These are phyloP conservation scores for Styphnolobium japonicum DNA, from an alignment of 306 rosid genomes.

Conservation along the genomic window DNA sequence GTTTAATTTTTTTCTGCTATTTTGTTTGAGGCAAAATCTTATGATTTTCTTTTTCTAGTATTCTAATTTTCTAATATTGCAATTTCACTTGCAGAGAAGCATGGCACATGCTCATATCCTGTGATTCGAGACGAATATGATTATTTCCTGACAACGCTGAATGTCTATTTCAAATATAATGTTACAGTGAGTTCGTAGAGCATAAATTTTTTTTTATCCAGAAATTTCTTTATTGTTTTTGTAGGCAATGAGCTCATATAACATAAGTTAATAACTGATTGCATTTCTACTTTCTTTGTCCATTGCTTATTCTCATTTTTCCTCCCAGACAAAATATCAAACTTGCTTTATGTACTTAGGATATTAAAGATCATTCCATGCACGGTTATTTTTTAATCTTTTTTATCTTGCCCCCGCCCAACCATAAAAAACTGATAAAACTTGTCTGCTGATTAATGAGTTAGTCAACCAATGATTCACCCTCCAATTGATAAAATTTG, in stretches of 20 bases:
- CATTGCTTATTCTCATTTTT: conserved; percentile 15
- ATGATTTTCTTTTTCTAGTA: conserved; percentile 4
- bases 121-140: conserved; percentile 70
- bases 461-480: not conserved
- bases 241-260: not conserved
- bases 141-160: conserved; percentile 67
- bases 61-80: conserved; percentile 19
- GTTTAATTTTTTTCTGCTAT: not conserved
- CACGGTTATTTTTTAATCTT: not conserved
- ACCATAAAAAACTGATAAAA: not conserved
- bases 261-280: not conserved
- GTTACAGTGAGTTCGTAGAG: conserved; percentile 70
- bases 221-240: conserved; percentile 13
- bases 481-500: not conserved
- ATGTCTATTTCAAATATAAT: conserved; percentile 80
- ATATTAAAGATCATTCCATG: not conserved
- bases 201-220: not conserved
- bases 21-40: not conserved
- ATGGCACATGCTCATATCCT: conserved; percentile 85
- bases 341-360: conserved; percentile 3
- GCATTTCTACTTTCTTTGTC: not conserved
- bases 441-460: not conserved
- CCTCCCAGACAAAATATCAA: not conserved
- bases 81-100: conserved; percentile 76
- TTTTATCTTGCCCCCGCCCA: not conserved